Conservation (phyloP, 208 protist species). For the Trypanosoma vivax region DNA sequence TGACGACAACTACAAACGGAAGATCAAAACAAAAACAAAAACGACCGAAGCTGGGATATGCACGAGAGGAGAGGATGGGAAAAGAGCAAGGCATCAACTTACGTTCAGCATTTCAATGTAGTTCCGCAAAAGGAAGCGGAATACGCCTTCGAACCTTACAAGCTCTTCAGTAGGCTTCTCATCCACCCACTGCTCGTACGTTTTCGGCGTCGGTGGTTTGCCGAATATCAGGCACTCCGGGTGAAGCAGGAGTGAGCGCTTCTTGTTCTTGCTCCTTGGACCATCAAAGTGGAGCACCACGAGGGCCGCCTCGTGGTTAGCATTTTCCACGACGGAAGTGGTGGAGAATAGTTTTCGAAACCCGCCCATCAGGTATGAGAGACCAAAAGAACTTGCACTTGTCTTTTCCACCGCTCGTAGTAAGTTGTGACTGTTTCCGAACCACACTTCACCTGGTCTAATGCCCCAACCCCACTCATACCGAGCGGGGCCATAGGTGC, state of each 20-base stretch:
- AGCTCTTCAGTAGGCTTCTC: conserved; percentile 44
- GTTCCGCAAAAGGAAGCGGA: conserved; percentile 64
- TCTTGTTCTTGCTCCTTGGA: conserved; percentile 44
- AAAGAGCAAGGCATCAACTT: conserved; percentile 21
- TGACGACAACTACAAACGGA: not conserved
- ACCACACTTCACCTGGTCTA: conserved; percentile 57
- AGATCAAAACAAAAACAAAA: no score
- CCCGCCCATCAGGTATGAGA: not conserved
- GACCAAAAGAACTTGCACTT: not conserved
- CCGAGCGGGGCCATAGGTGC: conserved; percentile 63
- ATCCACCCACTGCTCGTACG: conserved; percentile 63
- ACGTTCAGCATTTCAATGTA: conserved; percentile 71
- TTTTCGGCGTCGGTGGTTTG: conserved; percentile 41
- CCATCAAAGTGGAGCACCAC: conserved; percentile 86
- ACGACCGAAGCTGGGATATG: no score
- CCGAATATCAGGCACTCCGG: conserved; percentile 73
- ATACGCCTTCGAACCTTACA: conserved; percentile 52
- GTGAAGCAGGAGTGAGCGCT: conserved; percentile 65
- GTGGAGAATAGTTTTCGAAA: not conserved
- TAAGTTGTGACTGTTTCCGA: conserved; percentile 43
- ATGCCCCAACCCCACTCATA: conserved; percentile 86
- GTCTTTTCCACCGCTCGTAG: conserved; percentile 5
- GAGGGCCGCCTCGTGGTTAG: conserved; percentile 71
- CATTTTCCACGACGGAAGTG: not conserved
- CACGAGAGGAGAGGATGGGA: not conserved